Evolutionary conservation across 805 yeast genomes (phyloP).

Genomic region (Candida ficus): DNA sequence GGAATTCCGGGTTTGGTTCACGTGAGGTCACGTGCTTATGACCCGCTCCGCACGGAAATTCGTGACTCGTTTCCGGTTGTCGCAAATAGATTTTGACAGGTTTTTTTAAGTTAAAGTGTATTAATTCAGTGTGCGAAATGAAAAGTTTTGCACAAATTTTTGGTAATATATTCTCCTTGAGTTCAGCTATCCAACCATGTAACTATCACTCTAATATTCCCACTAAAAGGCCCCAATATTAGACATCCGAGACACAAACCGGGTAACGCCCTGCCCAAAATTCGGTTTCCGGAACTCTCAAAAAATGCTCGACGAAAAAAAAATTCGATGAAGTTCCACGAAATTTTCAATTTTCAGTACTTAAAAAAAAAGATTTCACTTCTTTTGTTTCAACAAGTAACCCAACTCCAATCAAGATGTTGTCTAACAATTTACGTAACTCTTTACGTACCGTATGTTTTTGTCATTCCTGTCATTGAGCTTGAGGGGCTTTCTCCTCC

Average conservation of each 20-base stretch:
- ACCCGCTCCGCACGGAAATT: background rate
- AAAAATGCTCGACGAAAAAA: background rate
- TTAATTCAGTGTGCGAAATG: too few species aligned
- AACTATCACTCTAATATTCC: too few species aligned
- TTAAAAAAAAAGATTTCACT: background rate
- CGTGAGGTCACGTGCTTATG: background rate
- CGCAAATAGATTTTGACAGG: too few species aligned
- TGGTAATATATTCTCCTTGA: too few species aligned
- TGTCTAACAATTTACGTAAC: conserved; percentile 24
- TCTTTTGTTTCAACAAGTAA: background rate
- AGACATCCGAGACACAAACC: background rate
- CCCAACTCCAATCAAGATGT: conserved; percentile 16
- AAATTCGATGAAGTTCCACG: conserved; percentile 5
- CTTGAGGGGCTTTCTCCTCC: too few species aligned
- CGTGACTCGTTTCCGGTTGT: background rate
- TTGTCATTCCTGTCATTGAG: too few species aligned
- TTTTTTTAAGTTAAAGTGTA: too few species aligned
- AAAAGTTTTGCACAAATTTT: too few species aligned
- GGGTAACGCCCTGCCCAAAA: too few species aligned
- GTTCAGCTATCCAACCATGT: too few species aligned
- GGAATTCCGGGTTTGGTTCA: background rate
- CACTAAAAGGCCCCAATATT: too few species aligned
- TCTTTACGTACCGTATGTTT: conserved; percentile 24
- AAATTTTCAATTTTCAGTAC: conserved; percentile 1
- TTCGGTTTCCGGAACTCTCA: conserved; percentile 6